phyloP scores from a whole-genome alignment of 1,139 yeast genomes.

The Meyerozyma smithsonii region DNA sequence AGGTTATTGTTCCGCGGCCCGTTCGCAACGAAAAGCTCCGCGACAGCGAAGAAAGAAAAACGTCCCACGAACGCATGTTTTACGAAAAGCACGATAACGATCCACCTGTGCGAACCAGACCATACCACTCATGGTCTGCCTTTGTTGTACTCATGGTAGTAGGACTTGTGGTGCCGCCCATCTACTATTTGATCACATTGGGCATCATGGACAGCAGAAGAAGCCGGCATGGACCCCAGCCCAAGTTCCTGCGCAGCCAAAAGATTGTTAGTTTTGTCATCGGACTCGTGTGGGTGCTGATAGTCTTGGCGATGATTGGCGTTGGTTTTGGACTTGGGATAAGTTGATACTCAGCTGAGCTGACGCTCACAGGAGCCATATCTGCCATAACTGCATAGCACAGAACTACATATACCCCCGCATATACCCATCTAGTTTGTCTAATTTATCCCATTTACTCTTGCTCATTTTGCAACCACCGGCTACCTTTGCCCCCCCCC shows the following conservation, averaged over 20 bases:
- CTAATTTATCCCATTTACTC: background rate
- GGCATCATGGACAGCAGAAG: constrained; percentile 28
- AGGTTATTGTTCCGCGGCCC: background rate
- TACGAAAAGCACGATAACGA: background rate
- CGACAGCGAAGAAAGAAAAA: background rate
- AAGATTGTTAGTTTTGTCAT: constrained; percentile 26
- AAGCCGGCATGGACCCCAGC: constrained; percentile 12
- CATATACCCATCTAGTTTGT: no score
- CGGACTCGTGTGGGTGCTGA: constrained; percentile 32
- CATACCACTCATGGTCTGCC: constrained; percentile 7
- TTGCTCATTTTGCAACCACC: background rate
- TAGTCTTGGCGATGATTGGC: constrained; percentile 38
- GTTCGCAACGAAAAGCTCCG: background rate
- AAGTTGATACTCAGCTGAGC: no score
- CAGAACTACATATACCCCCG: no score
- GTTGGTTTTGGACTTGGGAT: constrained; percentile 33
- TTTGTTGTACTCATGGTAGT: constrained; percentile 9
- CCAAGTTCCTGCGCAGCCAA: constrained; percentile 26
- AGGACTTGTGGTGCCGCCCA: constrained; percentile 22
- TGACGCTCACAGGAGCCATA: no score
- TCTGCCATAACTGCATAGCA: no score
- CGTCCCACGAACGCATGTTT: constrained; percentile 3
- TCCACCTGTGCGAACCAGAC: background rate
- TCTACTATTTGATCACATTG: constrained; percentile 26
- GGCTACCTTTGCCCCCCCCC: background rate